Conservation (phyloP, 139 green algal genomes). For the Micractinium sp. region DNA sequence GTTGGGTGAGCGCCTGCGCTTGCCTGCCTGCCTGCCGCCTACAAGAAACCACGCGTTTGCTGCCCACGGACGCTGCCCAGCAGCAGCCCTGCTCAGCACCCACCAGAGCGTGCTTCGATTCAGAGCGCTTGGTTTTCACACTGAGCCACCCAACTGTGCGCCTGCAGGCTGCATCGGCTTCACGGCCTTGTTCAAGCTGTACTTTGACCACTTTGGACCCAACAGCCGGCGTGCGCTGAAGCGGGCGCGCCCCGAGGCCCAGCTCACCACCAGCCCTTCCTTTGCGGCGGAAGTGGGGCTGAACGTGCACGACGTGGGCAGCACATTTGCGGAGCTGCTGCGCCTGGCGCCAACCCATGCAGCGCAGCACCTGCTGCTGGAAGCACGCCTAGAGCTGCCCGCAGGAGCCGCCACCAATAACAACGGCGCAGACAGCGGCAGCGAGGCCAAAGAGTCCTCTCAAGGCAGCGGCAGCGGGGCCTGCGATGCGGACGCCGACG, state of each 20-base stretch:
- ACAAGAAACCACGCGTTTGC: too few species aligned
- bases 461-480: neutral
- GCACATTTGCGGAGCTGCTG: neutral
- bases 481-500: neutral
- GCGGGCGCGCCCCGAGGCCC: neutral
- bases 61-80: too few species aligned
- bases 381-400: neutral
- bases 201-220: neutral
- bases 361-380: neutral
- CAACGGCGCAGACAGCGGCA: neutral
- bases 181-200: neutral
- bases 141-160: neutral
- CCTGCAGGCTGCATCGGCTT: neutral
- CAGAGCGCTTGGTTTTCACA: conserved; percentile 11
- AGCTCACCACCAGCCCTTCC: neutral
- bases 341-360: neutral
- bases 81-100: conserved; percentile 10
- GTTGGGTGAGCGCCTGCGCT: neutral
- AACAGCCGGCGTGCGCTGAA: neutral
- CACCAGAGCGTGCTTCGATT: conserved; percentile 15
- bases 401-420: neutral
- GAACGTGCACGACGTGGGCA: neutral
- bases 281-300: neutral
- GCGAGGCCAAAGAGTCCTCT: neutral
- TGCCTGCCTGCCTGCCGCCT: neutral